Evolutionary conservation across 129 eudicot species (phyloP), one percentile per base, ranked within the genome.

Genomic region (Flaveria ramosissima): DNA sequence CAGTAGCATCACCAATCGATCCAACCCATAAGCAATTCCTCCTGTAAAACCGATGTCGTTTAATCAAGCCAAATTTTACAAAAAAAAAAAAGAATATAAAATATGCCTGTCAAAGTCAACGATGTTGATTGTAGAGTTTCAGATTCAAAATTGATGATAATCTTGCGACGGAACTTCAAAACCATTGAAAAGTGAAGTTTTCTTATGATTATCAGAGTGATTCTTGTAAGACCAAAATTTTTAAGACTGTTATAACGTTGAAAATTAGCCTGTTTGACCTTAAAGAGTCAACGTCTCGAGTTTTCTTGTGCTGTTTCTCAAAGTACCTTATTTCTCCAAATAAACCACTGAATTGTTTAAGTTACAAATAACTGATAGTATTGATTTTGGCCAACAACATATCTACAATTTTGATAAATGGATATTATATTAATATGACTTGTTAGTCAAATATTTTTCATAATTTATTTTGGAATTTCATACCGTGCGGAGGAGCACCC

Each of bases 401-500:
- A 2, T 36, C 48, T 65, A 21, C 50, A n/a, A 65, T 14, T 21
- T 63, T 1, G 46, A 6, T 36, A 36, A 43, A 62, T 62, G 45
- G 68, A 24, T 30, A 62, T 62, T 27, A 27, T 62, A 62, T 1
- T 14, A 1, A 30, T 63, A 63, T 63, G 46, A 63, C 69, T 63
- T 63, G 32, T 14, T 30, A 30, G 23, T 63, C 69, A 27, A 63
- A 63, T 45, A 30, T 63, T 63, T 63, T 63, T 30, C 21, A 7
- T 30, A 6, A 27, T 15, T 27, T 27, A 66, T 39, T 39, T 15
- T 9, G 23, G 7, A 6, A 15, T 68, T 50, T 16, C 79, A 17
- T 87, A 94, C 97, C 99, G 77, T 94, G 99, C 41, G 99, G 99
- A 77, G 97, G 97, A 83, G 97, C 97, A 74, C 96, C 99, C 96